Evolutionary conservation across 73 alveolate species (phyloP).

Genomic region (Stentor coeruleus): DNA sequence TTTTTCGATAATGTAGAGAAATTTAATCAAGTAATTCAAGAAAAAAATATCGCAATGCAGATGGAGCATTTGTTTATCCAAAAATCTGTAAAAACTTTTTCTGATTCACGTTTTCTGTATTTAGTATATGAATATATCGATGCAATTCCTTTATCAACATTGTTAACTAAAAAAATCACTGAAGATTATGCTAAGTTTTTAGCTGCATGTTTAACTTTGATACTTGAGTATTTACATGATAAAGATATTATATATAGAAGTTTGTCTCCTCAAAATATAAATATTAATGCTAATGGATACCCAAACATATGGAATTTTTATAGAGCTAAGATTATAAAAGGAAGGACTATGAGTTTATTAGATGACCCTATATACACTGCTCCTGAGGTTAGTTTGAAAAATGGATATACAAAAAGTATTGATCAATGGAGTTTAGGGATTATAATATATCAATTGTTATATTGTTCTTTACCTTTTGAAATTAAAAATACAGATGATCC

Average conservation of each 20-base stretch:
- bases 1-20: background rate
- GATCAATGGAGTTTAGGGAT: conserved; percentile 32
- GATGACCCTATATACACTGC: conserved; percentile 22
- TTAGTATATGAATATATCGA: background rate
- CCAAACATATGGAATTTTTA: background rate
- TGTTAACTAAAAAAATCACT: no score
- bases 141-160: background rate
- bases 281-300: background rate
- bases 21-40: background rate
- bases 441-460: background rate
- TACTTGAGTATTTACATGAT: background rate
- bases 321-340: background rate
- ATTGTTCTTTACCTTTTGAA: conserved; percentile 21
- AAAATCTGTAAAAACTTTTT: background rate
- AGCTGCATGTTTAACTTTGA: background rate
- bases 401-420: conserved; percentile 19
- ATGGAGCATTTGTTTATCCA: background rate
- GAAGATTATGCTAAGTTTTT: background rate
- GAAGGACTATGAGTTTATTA: background rate
- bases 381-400: background rate
- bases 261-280: background rate
- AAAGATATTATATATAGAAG: background rate
- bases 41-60: background rate
- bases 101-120: background rate
- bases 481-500: background rate